phyloP scores from a whole-genome alignment of 495 filamentous ascomycete genomes.

The Aspergillus hancockii region DNA sequence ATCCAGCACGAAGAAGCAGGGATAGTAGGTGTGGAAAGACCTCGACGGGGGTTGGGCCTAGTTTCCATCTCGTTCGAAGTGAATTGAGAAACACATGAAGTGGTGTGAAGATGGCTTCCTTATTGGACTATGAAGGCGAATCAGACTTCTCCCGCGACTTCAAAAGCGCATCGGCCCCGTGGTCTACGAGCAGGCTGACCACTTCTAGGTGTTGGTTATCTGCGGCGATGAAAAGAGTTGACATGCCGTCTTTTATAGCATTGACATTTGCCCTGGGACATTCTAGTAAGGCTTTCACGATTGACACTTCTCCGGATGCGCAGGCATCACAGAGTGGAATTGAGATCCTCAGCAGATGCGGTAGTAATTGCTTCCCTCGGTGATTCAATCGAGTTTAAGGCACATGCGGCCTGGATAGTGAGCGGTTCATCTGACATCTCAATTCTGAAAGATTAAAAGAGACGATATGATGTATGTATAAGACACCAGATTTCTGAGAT shows the following conservation, averaged over 20 bases:
- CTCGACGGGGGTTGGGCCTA: not conserved
- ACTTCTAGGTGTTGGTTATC: not conserved
- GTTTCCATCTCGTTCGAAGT: not conserved
- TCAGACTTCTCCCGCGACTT: not conserved
- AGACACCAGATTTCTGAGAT: too few relatives aligned
- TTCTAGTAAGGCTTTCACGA: not conserved
- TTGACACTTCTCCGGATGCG: not conserved
- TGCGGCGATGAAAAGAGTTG: not conserved
- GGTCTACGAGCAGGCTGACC: not conserved
- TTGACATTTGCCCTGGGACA: not conserved
- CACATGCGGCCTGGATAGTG: not conserved
- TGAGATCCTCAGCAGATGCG: too few relatives aligned
- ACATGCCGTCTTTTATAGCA: not conserved
- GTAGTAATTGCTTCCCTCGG: not conserved
- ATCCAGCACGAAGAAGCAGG: not conserved
- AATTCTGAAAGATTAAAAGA: not conserved
- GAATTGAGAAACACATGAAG: not conserved
- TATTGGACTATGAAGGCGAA: not conserved
- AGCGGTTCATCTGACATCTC: not conserved
- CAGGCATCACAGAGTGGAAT: too few relatives aligned
- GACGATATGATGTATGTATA: not conserved
- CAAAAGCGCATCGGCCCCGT: not conserved
- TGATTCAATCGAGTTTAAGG: not conserved
- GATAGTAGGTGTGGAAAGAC: not conserved
- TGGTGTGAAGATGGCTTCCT: not conserved